Evolutionary conservation across 176 grass and related monocot genomes (phyloP), one percentile per base, ranked within the genome.

Genomic region (Avena sativa): DNA sequence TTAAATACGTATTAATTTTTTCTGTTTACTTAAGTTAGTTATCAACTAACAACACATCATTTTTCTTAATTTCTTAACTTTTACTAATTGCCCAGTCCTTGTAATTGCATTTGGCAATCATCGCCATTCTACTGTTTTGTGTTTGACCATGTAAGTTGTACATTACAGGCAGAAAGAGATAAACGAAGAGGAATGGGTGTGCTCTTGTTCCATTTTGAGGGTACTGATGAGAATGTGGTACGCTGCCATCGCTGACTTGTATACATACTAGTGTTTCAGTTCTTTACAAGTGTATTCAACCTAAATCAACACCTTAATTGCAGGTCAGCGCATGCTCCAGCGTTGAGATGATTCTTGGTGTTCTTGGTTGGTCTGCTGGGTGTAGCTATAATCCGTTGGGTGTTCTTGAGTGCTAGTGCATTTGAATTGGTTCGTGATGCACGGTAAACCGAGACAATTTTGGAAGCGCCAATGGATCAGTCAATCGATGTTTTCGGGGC

Each of bases 161-260:
- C 44, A 88, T 85, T 88, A 30, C 87, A 99, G 97, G 90, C 89
- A 5, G 94, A 99, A 72, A 91, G 90, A 57, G 92, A 99, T 86
- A 92, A 86, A 81, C 91, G 82, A 85, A 92, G 86, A 82, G 92
- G 92, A 83, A 83, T 96, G 38, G 87, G 94, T 89, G 90, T 88
- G 44, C 87, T 99, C 81, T 44, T 99, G 80, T 99, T 96, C 93
- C 94, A 88, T 73, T 89, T 91, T 78, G 89, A 99, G 78, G 97
- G 94, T 79, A 91, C 80, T 79, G 76, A 90, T 78, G 90, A 99
- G 61, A 89, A 89, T 76, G 80, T 94, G 92, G 97, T 99, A 94
- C 14, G 59, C 63, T 89, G 85, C 15, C 7, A 80, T 81, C n/a
- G 55, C 32, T 44, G 12, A 53, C 34, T 64, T 53, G 65, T 61